Evolutionary conservation across 805 yeast genomes (phyloP), one percentile per base, ranked within the genome.

Genomic region (Kodamaea leandrae): DNA sequence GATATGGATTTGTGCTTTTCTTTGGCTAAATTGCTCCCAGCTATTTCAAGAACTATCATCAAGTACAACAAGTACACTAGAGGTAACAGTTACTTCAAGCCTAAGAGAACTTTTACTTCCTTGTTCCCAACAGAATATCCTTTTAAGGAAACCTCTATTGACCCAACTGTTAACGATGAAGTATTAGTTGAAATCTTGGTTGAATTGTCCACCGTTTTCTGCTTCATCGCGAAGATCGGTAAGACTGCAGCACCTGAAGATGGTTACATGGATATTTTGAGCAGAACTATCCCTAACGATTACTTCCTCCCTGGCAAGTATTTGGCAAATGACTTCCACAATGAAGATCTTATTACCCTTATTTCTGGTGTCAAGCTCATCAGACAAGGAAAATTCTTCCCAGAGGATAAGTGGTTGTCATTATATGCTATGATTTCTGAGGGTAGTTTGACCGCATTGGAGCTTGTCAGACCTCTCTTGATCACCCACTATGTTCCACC

Each of bases 341-440:
- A 68, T 19, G 78, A 77, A 45, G 72, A 66, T 43, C 45, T 68
- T 19, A 45, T 61, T 26, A 59, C 67, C 9, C 51, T 78, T 15
- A 69, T 78, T 30, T 68, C 74, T 6, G 75, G 79, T 6, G 68
- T 78, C 13, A 74, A 76, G 49, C 57, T 73, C 20, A 60, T 82
- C 44, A 58, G 80, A 40, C 75, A 71, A 46, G 74, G 81, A 24
- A 71, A 68, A 38, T 80, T 76, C 54, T 84, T 76, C 66, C 91
- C 91, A 2, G 71, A 73, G 33, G 74, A 72, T 21, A 81, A 78
- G 50, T 88, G 96, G 96, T 60, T 86, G 5, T 82, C 93, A 0
- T 60, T 86, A 17, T 74, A 78, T 44, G 74, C 85, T 0, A 48
- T 80, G 46, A 61, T 81, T 15, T 68, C 76, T 24, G 82, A 82